Evolutionary conservation across 2,329 filamentous ascomycete genomes (phyloP), one percentile per base, ranked within the genome.

Genomic region (Colletotrichum australisinense): DNA sequence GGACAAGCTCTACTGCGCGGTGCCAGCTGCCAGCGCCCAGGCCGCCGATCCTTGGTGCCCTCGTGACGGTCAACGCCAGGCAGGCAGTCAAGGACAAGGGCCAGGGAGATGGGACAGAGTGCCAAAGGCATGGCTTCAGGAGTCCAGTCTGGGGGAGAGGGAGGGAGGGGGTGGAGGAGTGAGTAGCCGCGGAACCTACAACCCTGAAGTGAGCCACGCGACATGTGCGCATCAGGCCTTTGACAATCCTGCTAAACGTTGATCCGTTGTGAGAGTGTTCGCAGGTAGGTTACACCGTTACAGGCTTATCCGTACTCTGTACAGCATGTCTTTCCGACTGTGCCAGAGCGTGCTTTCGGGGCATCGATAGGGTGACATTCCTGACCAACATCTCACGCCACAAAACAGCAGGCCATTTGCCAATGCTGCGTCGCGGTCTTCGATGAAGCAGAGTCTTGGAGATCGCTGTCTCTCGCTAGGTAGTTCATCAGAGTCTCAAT

Each of bases 1-100:
- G 49, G 60, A 32, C 55, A 42, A 28, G 24, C 38, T 24, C 57
- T 38, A 19, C 35, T 49, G 65, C 56, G 24, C 49, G 55, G 19
- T 63, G 53, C 70, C 70, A 73, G 70, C 65, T 69, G 66, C 42
- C 70, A 60, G 32, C 56, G 60, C 60, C 70, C 66, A 60, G 55
- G 66, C 53, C 65, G 69, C 42, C 65, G 53, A 72, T 72, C 66
- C 12, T 56, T 46, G 32, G 58, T 56, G 69, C 26, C 30, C 70
- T 73, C 70, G 66, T 70, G 70, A 70, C 66, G 70, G 66, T 73
- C 28, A 24, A 52, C 32, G 26, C 42, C 49, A 67, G 68, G 42
- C 42, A 49, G 42, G 42, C 38, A 49, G 42, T 49, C 38, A 42
- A 42, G 16, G 62, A 5, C 35, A 46, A 28, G 67, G 62, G 53